These are phyloP conservation scores for Sporothrix mexicana DNA, from an alignment of 2,329 filamentous ascomycete species.

Conservation along the genomic window DNA sequence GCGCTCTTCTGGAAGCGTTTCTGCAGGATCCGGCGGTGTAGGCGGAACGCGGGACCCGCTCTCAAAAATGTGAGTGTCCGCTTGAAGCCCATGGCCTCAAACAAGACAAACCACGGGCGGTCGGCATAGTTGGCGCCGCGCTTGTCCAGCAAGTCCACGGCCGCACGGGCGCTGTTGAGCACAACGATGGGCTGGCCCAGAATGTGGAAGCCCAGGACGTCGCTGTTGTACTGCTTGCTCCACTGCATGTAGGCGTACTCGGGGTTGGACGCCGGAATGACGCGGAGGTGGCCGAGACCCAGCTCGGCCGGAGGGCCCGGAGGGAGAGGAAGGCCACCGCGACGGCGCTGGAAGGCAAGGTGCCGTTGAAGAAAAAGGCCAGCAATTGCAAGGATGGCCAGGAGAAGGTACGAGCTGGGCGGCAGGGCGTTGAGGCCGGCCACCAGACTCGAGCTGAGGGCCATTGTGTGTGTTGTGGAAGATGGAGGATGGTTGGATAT, in stretches of 20 bases:
- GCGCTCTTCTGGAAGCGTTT: constrained; percentile 47
- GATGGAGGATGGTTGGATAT: too few relatives aligned
- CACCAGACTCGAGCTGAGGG: background rate
- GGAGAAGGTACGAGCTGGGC: background rate
- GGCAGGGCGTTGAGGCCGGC: background rate
- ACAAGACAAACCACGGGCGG: constrained; percentile 52
- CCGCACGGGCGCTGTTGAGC: constrained; percentile 49
- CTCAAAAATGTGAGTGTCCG: constrained; percentile 52
- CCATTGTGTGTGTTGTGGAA: background rate
- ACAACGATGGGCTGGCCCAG: constrained; percentile 48
- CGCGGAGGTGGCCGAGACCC: constrained; percentile 38
- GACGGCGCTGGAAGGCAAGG: background rate
- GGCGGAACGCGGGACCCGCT: constrained; percentile 48
- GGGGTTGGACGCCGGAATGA: constrained; percentile 37
- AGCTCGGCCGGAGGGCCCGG: constrained; percentile 38
- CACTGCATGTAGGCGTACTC: constrained; percentile 36
- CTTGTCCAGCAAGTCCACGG: constrained; percentile 53
- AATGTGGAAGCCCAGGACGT: constrained; percentile 45
- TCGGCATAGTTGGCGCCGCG: constrained; percentile 53
- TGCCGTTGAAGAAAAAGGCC: background rate
- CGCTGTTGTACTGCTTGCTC: constrained; percentile 39
- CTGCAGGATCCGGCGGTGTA: constrained; percentile 49
- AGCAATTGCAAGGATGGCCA: constrained; percentile 4
- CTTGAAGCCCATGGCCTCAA: constrained; percentile 51
- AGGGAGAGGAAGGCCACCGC: constrained; percentile 32